phyloP scores from a whole-genome alignment of 495 filamentous ascomycete species.

The Achaetomiella virescens region DNA sequence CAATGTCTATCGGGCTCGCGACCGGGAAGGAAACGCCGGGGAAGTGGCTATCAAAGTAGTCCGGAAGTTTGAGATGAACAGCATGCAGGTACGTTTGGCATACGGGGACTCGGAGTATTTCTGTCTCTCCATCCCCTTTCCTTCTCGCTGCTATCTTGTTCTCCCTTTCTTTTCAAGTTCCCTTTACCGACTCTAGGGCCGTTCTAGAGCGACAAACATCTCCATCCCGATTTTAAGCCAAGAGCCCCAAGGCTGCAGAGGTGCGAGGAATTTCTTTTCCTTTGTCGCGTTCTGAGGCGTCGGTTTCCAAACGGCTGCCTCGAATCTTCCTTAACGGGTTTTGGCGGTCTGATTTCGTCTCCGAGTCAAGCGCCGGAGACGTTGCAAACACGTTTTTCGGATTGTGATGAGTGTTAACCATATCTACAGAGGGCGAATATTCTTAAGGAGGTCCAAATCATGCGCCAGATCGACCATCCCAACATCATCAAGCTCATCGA shows the following conservation, averaged over 20 bases:
- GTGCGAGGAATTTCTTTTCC: conserved; percentile 61
- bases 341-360: neutral
- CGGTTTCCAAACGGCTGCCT: conserved; percentile 1
- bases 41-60: conserved; percentile 98
- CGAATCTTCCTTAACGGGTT: neutral
- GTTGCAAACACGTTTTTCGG: neutral
- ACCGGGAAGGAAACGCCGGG: conserved; percentile 57
- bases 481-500: conserved; percentile 90
- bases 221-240: conserved; percentile 87
- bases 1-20: conserved; percentile 89
- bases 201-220: conserved; percentile 70
- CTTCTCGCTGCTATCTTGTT: conserved; percentile 13
- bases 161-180: conserved; percentile 19
- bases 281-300: conserved; percentile 24
- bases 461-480: conserved; percentile 91
- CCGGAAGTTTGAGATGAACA: conserved; percentile 97
- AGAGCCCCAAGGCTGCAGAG: conserved; percentile 90
- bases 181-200: conserved; percentile 39
- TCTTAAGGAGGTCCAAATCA: conserved; percentile 97
- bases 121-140: conserved; percentile 25
- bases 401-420: conserved; percentile 10
- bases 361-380: conserved; percentile 18
- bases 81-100: conserved; percentile 74
- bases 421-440: conserved; percentile 79
- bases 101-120: conserved; percentile 12